A percentile compares a stretch with the other conserved stretches of the same genome.
Conservation (phyloP, 148 eudicot species). For the Rhododendron ovatum region DNA sequence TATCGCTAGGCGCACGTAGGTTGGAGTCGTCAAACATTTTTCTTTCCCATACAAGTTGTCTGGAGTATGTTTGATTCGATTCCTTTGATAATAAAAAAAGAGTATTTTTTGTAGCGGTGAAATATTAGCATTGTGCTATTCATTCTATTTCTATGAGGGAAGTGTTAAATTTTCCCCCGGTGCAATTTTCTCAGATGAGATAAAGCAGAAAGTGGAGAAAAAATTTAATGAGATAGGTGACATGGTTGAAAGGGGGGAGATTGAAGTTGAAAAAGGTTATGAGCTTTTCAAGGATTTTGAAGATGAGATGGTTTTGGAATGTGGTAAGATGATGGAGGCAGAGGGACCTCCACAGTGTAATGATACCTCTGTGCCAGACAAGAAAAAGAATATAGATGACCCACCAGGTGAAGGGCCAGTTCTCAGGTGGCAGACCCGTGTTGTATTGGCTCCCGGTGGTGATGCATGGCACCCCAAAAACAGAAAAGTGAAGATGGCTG, state of each 20-base stretch:
- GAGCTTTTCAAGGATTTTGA: conserved; percentile 74
- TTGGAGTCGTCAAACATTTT: neutral
- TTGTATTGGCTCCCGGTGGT: too few species aligned
- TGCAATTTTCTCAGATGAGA: too few species aligned
- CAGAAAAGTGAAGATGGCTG: too few species aligned
- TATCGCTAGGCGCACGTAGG: neutral
- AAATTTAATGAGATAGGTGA: too few species aligned
- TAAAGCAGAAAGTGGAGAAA: too few species aligned
- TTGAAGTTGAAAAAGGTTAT: conserved; percentile 69
- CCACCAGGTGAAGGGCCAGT: too few species aligned
- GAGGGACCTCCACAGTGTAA: conserved; percentile 53
- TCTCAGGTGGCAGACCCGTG: too few species aligned
- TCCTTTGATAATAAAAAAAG: neutral
- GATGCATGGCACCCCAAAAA: too few species aligned
- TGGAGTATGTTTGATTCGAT: neutral
- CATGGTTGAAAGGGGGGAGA: conserved; percentile 62
- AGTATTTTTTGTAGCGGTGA: neutral
- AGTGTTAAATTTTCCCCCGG: too few species aligned
- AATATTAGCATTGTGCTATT: neutral
- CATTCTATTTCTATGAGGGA: too few species aligned
- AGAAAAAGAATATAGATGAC: too few species aligned
- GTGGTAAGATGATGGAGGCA: conserved; percentile 50
- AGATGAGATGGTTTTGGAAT: conserved; percentile 64
- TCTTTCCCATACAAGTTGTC: neutral
- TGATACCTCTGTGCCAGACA: conserved; percentile 28